Evolutionary conservation across 441 rosid species (phyloP), one percentile per base, ranked within the genome.

Genomic region (Brassica hybrid): DNA sequence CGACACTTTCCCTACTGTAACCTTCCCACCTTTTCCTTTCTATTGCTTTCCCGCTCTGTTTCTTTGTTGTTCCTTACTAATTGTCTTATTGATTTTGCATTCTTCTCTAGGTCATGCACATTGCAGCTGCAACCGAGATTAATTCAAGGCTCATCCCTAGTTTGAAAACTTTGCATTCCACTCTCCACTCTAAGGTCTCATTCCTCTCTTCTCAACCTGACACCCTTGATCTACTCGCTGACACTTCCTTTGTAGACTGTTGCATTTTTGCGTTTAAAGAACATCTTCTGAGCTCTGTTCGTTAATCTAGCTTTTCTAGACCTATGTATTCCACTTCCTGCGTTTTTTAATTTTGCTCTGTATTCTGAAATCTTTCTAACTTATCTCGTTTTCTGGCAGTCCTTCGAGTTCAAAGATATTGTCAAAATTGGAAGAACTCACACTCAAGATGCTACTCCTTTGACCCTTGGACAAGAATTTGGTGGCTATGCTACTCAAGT

Each of bases 401-500:
- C 94, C 14, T 32, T 79, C 66, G 98, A 95, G 73, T 95, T 95
- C 76, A 79, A 89, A 75, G 98, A 91, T 76, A 93, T 93, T 80
- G 97, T 95, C 69, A 95, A 95, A 86, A 93, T 93, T 80, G 99
- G 99, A 70, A 88, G 98, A 69, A 95, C 99, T n/a, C 99, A 93
- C 82, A 95, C 98, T 81, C 99, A 93, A 85, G 99, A 95, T 84
- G 96, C 98, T 18, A 95, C 99, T 73, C 99, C 98, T 79, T 86
- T 95, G 90, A 95, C 99, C 14, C 87, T 95, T 19, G 99, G 98
- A 52, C 99, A 95, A 85, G 99, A 91, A 85, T 95, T 95, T 81
- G 89, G 99, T 84, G 99, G 99, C 86, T 95, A 95, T 83, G 81
- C 90, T 67, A 93, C 94, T 18, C 99, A 95, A 77, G 98, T 91